Conservation (phyloP, 2,329 filamentous ascomycete genomes). For the Daldinia sp. region DNA sequence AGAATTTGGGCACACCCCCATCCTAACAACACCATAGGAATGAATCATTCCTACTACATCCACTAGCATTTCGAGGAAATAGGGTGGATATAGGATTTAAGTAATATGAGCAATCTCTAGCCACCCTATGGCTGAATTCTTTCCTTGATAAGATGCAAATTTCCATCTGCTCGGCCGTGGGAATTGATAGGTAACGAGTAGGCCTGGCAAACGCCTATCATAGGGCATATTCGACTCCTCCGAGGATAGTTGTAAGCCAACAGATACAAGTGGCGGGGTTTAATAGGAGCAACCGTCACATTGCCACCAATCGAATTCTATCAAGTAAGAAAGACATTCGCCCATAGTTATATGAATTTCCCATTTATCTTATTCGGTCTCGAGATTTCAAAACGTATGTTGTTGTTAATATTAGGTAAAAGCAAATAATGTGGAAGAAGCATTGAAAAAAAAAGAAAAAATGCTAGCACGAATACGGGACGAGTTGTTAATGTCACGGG, state of each 20-base stretch:
- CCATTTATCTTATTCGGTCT: background rate
- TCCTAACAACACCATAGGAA: constrained; percentile 2
- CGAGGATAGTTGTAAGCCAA: constrained; percentile 1
- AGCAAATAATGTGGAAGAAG: background rate
- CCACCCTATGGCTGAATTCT: background rate
- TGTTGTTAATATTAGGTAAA: background rate
- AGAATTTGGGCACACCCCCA: background rate
- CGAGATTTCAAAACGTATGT: background rate
- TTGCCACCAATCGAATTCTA: constrained; percentile 6
- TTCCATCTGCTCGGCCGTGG: background rate
- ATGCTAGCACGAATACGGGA: background rate
- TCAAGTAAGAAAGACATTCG: background rate
- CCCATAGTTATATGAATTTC: background rate
- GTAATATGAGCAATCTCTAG: constrained; percentile 1
- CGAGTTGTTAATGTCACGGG: background rate
- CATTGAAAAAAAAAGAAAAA: background rate
- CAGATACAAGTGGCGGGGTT: constrained; percentile 12
- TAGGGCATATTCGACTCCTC: background rate
- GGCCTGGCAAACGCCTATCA: constrained; percentile 3
- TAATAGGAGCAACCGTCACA: constrained; percentile 5
- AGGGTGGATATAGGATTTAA: constrained; percentile 4
- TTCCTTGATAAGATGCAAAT: background rate
- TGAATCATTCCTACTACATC: constrained; percentile 3
- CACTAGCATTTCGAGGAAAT: constrained; percentile 5
- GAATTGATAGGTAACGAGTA: background rate